These are phyloP conservation scores for Funneliformis caledonium DNA, from an alignment of 371 early-diverging fungal species.

Conservation along the genomic window DNA sequence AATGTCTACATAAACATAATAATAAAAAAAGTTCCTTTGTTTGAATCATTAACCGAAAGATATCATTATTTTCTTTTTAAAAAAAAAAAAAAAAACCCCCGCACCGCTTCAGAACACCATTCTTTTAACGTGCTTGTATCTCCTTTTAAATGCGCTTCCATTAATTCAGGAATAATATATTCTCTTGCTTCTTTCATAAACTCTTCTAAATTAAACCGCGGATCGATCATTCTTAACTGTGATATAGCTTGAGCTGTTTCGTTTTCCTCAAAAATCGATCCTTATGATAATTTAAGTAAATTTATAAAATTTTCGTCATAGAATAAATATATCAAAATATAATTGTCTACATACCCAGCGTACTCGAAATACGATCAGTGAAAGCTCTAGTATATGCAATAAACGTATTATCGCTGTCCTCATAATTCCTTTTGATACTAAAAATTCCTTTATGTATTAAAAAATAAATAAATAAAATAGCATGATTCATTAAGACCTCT, in stretches of 20 bases:
- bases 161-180: constrained; percentile 94
- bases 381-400: constrained; percentile 83
- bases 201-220: constrained; percentile 80
- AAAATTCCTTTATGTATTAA: constrained; percentile 60
- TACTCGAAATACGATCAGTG: constrained; percentile 75
- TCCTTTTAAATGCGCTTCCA: constrained; percentile 91
- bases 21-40: neutral
- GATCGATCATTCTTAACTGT: constrained; percentile 85
- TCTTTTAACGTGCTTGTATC: constrained; percentile 81
- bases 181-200: constrained; percentile 90
- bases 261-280: constrained; percentile 87
- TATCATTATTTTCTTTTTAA: no score
- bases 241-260: constrained; percentile 92
- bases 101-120: constrained; percentile 93
- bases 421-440: constrained; percentile 75
- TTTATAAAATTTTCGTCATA: neutral
- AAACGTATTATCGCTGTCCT: constrained; percentile 90
- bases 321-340: neutral
- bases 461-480: no score
- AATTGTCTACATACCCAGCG: constrained; percentile 59
- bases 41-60: neutral
- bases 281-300: constrained; percentile 42
- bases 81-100: constrained; percentile 43
- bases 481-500: neutral
- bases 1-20: constrained; percentile 64